Evolutionary conservation across 2,329 filamentous ascomycete genomes (phyloP).

Genomic region (Lecanicillium sp.): DNA sequence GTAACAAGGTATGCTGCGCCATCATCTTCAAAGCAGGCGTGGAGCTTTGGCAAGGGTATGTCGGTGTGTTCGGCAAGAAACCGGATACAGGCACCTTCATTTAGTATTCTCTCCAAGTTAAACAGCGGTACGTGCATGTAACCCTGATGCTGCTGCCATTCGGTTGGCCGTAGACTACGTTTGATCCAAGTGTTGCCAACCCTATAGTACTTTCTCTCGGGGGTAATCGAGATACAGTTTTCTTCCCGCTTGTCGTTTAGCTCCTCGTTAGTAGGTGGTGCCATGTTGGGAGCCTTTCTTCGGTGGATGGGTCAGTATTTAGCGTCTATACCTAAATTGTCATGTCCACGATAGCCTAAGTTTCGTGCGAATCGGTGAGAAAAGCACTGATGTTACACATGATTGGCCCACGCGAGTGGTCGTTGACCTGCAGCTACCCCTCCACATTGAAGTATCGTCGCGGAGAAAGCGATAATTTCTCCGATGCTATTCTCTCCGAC

Average conservation of each 20-base stretch:
- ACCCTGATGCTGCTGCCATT: constrained; percentile 11
- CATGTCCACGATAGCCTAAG: too few relatives aligned
- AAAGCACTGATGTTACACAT: too few relatives aligned
- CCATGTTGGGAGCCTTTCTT: too few relatives aligned
- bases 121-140: constrained; percentile 9
- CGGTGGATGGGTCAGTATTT: too few relatives aligned
- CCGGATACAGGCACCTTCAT: constrained; percentile 10
- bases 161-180: constrained; percentile 10
- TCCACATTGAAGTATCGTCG: too few relatives aligned
- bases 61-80: constrained; percentile 12
- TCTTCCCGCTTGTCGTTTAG: constrained; percentile 8
- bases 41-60: constrained; percentile 13
- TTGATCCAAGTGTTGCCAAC: constrained; percentile 9
- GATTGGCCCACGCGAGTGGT: too few relatives aligned
- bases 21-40: constrained; percentile 13
- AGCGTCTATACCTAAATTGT: too few relatives aligned
- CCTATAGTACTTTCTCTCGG: constrained; percentile 9
- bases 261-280: constrained; percentile 8
- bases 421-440: too few relatives aligned
- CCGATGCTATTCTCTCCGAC: too few relatives aligned
- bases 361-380: too few relatives aligned
- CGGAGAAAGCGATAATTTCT: too few relatives aligned
- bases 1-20: constrained; percentile 11
- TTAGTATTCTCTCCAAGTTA: constrained; percentile 11
- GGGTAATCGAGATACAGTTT: constrained; percentile 5